phyloP scores from a whole-genome alignment of 345 rosid species.

The Populus euphratica region DNA sequence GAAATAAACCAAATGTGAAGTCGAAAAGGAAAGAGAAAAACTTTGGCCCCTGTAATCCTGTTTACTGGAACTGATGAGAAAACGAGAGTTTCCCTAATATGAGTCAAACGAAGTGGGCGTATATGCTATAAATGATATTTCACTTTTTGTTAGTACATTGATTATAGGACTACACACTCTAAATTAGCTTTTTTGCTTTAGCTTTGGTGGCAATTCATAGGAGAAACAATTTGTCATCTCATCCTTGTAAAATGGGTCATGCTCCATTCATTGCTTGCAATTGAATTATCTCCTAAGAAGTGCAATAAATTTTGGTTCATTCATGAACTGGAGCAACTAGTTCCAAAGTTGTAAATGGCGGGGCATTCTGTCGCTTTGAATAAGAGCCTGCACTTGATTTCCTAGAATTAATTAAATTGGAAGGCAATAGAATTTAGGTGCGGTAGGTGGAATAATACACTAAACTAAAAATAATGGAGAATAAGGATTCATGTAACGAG shows the following conservation, averaged over 20 bases:
- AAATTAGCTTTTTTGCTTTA: neutral
- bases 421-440: constrained; percentile 7
- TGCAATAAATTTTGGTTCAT: neutral
- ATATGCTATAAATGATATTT: neutral
- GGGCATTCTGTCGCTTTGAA: neutral
- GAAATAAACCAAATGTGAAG: neutral
- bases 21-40: no score
- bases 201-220: neutral
- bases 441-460: constrained; percentile 16
- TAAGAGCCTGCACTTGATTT: neutral
- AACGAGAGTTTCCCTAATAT: neutral
- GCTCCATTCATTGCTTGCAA: neutral
- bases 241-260: neutral
- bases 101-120: neutral
- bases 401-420: neutral
- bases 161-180: neutral
- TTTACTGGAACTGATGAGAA: neutral
- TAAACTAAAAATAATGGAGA: neutral
- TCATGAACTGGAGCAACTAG: neutral
- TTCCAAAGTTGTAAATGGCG: neutral
- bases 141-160: neutral
- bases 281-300: neutral
- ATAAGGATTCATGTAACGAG: neutral
- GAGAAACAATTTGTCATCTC: neutral
- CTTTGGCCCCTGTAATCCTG: no score